phyloP scores from a whole-genome alignment of 2,329 filamentous ascomycete species.

The Dactylellina sp. region DNA sequence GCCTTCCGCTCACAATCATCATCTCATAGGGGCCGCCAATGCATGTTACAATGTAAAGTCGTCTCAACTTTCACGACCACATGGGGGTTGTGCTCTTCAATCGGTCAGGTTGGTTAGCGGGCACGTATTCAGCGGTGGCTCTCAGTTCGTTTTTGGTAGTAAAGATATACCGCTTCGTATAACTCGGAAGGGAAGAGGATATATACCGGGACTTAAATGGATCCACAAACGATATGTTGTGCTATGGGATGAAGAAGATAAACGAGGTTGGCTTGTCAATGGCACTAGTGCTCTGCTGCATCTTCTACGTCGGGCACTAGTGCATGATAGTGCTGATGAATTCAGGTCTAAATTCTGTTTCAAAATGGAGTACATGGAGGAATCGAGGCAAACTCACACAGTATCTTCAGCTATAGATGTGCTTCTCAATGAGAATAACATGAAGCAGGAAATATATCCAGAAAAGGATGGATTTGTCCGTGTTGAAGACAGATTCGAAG shows the following conservation, averaged over 20 bases:
- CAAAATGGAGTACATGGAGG: slow-evolving; percentile 1
- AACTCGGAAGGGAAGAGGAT: slow-evolving; percentile 11
- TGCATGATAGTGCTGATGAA: slow-evolving; percentile 21
- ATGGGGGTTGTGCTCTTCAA: neutral
- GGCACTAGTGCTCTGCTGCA: slow-evolving; percentile 60
- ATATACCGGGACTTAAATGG: slow-evolving; percentile 44
- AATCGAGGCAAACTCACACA: slow-evolving; percentile 5
- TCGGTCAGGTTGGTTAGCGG: neutral
- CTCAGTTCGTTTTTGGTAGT: slow-evolving; percentile 1
- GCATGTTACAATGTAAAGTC: slow-evolving; percentile 11
- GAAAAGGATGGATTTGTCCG: neutral
- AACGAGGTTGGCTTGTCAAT: slow-evolving; percentile 61
- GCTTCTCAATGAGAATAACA: neutral
- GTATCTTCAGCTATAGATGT: slow-evolving; percentile 15
- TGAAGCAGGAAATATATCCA: slow-evolving; percentile 24
- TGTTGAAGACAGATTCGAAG: slow-evolving; percentile 56
- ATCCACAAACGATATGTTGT: slow-evolving; percentile 57
- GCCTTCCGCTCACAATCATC: neutral
- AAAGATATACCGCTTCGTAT: slow-evolving; percentile 25
- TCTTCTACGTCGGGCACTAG: slow-evolving; percentile 57
- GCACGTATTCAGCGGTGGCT: slow-evolving; percentile 5
- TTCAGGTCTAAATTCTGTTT: slow-evolving; percentile 19
- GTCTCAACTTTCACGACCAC: slow-evolving; percentile 15
- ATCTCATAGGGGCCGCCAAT: slow-evolving; percentile 15
- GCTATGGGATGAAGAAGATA: slow-evolving; percentile 60